phyloP scores from a whole-genome alignment of 805 yeast species.

The Lipomyces anomalus region DNA sequence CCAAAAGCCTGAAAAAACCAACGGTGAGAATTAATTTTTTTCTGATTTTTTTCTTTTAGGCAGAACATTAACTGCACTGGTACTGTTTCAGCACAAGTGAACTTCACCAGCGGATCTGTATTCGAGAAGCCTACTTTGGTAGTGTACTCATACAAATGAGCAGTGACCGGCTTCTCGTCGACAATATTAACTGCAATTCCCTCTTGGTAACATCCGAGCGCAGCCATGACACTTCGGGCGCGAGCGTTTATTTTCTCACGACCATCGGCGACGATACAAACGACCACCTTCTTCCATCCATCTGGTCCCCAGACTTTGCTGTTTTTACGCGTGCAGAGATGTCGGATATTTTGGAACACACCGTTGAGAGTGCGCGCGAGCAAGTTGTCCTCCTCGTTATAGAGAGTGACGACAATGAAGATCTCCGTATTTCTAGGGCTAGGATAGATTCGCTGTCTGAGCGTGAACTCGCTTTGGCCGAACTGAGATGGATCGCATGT shows the following conservation, averaged over 20 bases:
- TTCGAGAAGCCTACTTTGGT: conserved; percentile 80
- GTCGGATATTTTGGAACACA: conserved; percentile 77
- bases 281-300: conserved; percentile 91
- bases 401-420: conserved; percentile 80
- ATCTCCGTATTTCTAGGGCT: conserved; percentile 81
- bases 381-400: conserved; percentile 78
- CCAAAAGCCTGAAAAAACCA: conserved; percentile 96
- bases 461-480: conserved; percentile 55
- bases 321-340: conserved; percentile 57
- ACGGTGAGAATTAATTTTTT: conserved; percentile 90
- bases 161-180: conserved; percentile 70
- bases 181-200: conserved; percentile 92
- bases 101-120: conserved; percentile 57
- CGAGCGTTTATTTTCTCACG: conserved; percentile 75
- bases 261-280: conserved; percentile 87
- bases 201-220: conserved; percentile 88
- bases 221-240: conserved; percentile 72
- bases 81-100: conserved; percentile 54
- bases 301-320: conserved; percentile 88
- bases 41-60: conserved; percentile 79
- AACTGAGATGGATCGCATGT: conserved; percentile 85
- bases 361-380: conserved; percentile 85
- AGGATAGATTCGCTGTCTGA: conserved; percentile 73
- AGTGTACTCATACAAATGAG: conserved; percentile 91
- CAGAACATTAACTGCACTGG: conserved; percentile 90